phyloP scores from a whole-genome alignment of 1,139 yeast genomes.

The Yamadazyma songkhlaensis region DNA sequence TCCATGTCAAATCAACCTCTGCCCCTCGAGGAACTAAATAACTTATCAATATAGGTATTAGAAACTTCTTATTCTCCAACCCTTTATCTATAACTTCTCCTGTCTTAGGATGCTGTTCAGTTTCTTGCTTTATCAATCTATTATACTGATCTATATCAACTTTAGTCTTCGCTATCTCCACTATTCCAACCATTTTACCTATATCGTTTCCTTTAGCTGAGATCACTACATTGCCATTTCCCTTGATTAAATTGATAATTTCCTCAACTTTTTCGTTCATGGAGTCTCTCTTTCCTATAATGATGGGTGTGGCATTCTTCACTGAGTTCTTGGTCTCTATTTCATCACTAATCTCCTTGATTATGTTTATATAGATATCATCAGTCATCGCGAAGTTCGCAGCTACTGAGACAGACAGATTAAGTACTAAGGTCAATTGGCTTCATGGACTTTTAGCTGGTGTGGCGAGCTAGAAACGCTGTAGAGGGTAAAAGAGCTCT shows the following conservation, averaged over 20 bases:
- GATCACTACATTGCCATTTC: slow-evolving; percentile 6
- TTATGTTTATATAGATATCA: neutral
- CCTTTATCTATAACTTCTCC: slow-evolving; percentile 4
- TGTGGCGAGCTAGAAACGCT: no score
- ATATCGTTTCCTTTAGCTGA: slow-evolving; percentile 11
- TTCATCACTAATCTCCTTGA: neutral
- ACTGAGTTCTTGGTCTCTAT: neutral
- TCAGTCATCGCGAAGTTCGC: neutral
- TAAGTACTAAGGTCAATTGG: no score
- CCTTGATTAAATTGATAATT: slow-evolving; percentile 5
- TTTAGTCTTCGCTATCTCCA: slow-evolving; percentile 14
- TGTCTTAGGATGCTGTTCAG: slow-evolving; percentile 6
- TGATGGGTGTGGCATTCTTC: slow-evolving; percentile 6
- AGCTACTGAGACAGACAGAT: no score
- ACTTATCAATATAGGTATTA: slow-evolving; percentile 13
- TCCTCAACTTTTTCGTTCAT: slow-evolving; percentile 12
- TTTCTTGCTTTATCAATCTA: slow-evolving; percentile 10
- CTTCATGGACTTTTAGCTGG: no score
- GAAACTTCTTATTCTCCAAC: slow-evolving; percentile 7
- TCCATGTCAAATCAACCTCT: slow-evolving; percentile 10
- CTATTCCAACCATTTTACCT: slow-evolving; percentile 12
- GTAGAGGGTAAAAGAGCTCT: no score
- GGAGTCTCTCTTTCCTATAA: slow-evolving; percentile 11
- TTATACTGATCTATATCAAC: slow-evolving; percentile 11
- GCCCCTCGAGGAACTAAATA: slow-evolving; percentile 10